Evolutionary conservation across 495 filamentous ascomycete species (phyloP), one percentile per base, ranked within the genome.

Genomic region (Hypoxylon fragiforme): DNA sequence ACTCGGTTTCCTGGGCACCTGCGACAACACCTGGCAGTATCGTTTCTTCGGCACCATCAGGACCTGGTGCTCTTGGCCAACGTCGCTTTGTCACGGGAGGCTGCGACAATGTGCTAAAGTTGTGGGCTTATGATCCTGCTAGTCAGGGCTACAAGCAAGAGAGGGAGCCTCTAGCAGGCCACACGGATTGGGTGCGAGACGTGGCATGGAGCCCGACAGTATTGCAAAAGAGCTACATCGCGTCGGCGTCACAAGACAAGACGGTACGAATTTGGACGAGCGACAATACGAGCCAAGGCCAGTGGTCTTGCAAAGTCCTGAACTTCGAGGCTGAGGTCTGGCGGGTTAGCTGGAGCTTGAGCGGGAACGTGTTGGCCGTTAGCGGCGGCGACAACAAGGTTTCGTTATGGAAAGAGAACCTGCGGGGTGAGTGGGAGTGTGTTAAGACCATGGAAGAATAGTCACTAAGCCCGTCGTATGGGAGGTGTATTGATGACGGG

Each of bases 331-430:
- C 84, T 8, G 89, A 91, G 41, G 77, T 96, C 55, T 99, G 95
- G 95, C 83, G 92, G 30, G 94, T 96, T 11, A 96, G 90, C 77
- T 99, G 95, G 95, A 95, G 90, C 63, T 79, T 97, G 59, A 96
- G 90, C 73, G 95, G 95, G 15, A 99, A 99, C 73, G 94, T 97
- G 30, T 77, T 99, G 59, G 95, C 95, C 11, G 91, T 95, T 46
- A 88, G 84, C 62, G 88, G 88, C 4, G 90, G 86, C n/a, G 92
- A 99, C 76, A 99, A 99, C 75, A 91, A 92, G 74, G 92, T 97
- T 24, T 92, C 84, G 47, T 67, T 94, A 52, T 92, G 88, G 89
- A 91, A 88, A 76, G 89, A 94, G 77, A 86, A 87, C 61, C 67
- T 90, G 51, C 85, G 79, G 66, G 83, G 84, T 31, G 83, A 85